phyloP scores from a whole-genome alignment of 768 basidiomycete genomes.

The Boletus subcaerulescens region DNA sequence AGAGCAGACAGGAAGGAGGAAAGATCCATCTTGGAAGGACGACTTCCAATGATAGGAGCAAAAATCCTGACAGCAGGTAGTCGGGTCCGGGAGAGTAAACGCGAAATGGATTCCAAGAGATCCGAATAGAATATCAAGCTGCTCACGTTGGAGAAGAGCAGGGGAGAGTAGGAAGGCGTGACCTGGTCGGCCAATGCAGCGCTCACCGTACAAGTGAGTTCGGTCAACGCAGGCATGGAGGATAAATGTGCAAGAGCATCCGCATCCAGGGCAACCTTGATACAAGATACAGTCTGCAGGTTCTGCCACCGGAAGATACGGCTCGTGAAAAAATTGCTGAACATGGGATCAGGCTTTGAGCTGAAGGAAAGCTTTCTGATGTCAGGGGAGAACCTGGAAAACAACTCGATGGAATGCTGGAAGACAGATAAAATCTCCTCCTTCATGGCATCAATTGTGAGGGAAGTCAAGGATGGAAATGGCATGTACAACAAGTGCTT shows the following conservation, averaged over 20 bases:
- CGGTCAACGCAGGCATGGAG: not conserved
- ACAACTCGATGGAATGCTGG: not conserved
- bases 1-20: not conserved
- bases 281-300: not conserved
- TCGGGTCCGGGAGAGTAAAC: not conserved
- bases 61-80: not conserved
- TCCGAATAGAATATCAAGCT: not conserved
- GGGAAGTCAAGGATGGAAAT: not conserved
- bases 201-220: not conserved
- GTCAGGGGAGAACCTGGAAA: not conserved
- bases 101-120: not conserved
- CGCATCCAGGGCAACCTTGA: not conserved
- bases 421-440: not conserved
- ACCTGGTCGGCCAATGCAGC: not conserved
- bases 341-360: not conserved
- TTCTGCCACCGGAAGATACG: not conserved
- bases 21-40: not conserved
- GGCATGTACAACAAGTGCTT: not conserved
- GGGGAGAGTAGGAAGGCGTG: not conserved
- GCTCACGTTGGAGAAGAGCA: not conserved
- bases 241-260: not conserved
- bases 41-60: too few relatives aligned
- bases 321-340: not conserved
- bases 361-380: not conserved
- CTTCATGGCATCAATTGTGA: not conserved